Percentiles rank a stretch among this genome's conserved stretches.
phyloP scores from a whole-genome alignment of 768 basidiomycete genomes.

The Cystobasidium onofrii region DNA sequence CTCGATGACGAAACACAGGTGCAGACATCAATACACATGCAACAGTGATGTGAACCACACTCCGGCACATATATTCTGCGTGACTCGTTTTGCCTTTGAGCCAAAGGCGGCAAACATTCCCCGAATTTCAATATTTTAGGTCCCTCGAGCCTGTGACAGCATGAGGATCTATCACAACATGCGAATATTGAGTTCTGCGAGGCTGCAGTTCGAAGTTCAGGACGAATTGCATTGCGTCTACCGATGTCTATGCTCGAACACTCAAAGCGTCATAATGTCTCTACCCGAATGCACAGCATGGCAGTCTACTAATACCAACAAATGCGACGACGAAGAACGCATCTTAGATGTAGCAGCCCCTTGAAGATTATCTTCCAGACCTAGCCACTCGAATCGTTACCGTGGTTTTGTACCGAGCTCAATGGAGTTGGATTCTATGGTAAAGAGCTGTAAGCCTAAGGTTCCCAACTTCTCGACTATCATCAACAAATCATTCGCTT shows the following conservation, averaged over 20 bases:
- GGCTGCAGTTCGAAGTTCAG: too few species aligned
- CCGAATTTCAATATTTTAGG: too few species aligned
- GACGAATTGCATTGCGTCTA: neutral
- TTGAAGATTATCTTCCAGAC: neutral
- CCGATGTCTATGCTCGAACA: neutral
- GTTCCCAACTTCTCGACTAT: neutral
- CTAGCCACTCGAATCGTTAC: neutral
- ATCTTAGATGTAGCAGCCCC: too few species aligned
- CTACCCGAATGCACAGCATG: neutral
- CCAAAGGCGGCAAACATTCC: too few species aligned
- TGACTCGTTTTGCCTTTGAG: too few species aligned
- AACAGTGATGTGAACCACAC: too few species aligned
- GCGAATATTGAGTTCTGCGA: too few species aligned
- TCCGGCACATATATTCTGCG: too few species aligned
- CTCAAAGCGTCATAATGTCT: neutral
- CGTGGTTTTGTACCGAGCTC: slow-evolving; percentile 10
- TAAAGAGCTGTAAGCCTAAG: neutral
- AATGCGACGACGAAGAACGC: neutral
- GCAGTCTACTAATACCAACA: neutral
- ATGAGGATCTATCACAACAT: too few species aligned
- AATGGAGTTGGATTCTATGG: neutral
- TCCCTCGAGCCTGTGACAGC: too few species aligned
- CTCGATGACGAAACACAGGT: too few species aligned
- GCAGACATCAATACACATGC: too few species aligned
- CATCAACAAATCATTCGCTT: slow-evolving; percentile 44